phyloP scores from a whole-genome alignment of 108 stramenopile genomes.

The Seminavis robusta region DNA sequence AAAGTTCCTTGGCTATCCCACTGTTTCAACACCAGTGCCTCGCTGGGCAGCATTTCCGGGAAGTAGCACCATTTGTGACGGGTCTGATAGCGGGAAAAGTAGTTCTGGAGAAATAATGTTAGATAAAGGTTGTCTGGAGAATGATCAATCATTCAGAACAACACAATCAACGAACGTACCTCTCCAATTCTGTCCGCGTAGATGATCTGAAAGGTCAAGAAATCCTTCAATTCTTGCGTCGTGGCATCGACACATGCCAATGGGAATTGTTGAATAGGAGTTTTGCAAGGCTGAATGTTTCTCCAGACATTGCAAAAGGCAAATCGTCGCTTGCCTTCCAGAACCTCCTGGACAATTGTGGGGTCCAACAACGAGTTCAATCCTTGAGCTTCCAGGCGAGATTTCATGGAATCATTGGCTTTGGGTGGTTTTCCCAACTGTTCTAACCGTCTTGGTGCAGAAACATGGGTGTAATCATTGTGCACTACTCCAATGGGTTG shows the following conservation, averaged over 20 bases:
- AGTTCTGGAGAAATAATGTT: constrained; percentile 14
- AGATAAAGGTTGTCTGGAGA: neutral
- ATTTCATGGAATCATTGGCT: constrained; percentile 47
- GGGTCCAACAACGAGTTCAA: constrained; percentile 38
- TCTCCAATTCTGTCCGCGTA: constrained; percentile 57
- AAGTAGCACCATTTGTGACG: constrained; percentile 52
- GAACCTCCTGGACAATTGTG: constrained; percentile 28
- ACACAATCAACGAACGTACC: neutral
- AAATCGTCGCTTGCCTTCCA: constrained; percentile 44
- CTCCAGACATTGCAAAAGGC: constrained; percentile 65
- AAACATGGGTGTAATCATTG: constrained; percentile 48
- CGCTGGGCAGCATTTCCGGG: constrained; percentile 46
- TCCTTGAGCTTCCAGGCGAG: constrained; percentile 13
- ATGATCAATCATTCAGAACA: neutral
- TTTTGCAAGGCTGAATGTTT: constrained; percentile 30
- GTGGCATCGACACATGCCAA: constrained; percentile 57
- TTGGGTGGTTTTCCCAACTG: constrained; percentile 43
- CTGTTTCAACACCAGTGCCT: constrained; percentile 36
- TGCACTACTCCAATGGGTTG: constrained; percentile 52
- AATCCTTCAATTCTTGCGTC: constrained; percentile 16
- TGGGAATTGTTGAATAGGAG: constrained; percentile 40
- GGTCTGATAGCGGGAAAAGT: constrained; percentile 26
- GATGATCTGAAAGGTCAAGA: constrained; percentile 49
- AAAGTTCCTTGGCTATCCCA: constrained; percentile 4
- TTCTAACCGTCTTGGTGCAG: constrained; percentile 46